Conservation (phyloP, 1,284 basidiomycete species). For the Irpex sp. region DNA sequence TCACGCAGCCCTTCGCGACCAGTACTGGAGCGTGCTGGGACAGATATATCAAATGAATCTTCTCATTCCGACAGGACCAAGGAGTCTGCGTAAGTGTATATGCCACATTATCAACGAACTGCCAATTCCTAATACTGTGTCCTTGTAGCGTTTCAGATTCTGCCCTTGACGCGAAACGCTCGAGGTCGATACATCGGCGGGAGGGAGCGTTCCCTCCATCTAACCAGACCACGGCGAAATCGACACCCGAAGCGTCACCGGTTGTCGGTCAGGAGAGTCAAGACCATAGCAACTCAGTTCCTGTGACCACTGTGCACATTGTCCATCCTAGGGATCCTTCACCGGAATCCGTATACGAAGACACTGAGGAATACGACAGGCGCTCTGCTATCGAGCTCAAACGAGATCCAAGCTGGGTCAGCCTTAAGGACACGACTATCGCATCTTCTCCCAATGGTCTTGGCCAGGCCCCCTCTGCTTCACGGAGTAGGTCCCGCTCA, state of each 20-base stretch:
- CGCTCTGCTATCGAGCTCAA: conserved; percentile 20
- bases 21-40: not conserved
- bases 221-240: conserved; percentile 21
- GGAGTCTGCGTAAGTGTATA: conserved; percentile 1
- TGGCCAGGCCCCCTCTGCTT: conserved; percentile 4
- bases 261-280: conserved; percentile 1
- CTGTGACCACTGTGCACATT: conserved; percentile 1
- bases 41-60: conserved; percentile 4
- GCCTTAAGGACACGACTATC: conserved; percentile 20
- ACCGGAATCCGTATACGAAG: not conserved
- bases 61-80: not conserved
- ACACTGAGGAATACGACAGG: conserved; percentile 9
- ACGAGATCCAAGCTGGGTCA: conserved; percentile 31
- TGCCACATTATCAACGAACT: not conserved
- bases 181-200: conserved; percentile 44
- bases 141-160: not conserved
- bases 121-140: not conserved
- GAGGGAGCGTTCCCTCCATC: conserved; percentile 69
- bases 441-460: conserved; percentile 21
- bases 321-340: not conserved
- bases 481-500: conserved; percentile 13
- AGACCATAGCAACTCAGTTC: not conserved
- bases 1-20: conserved; percentile 20
- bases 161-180: conserved; percentile 4
- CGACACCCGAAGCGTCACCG: conserved; percentile 14